A percentile compares a stretch with the other conserved stretches of the same genome.
phyloP scores from a whole-genome alignment of 179 eudicot genomes.

The Beta lomatogona region DNA sequence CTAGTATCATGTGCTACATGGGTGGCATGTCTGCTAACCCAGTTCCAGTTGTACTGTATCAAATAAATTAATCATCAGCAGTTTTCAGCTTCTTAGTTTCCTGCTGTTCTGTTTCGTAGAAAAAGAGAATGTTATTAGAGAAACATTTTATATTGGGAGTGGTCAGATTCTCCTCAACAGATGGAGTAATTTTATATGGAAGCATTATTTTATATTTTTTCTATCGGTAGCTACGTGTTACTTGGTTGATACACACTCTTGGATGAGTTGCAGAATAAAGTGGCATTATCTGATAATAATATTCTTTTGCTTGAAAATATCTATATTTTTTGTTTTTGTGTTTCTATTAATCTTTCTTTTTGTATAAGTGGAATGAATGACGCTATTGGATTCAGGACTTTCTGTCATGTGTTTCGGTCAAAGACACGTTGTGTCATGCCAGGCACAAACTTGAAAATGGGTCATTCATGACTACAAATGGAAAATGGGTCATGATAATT shows the following conservation, averaged over 20 bases:
- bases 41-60: constrained; percentile 6
- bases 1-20: constrained; percentile 39
- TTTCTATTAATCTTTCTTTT: neutral
- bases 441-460: too few relatives aligned
- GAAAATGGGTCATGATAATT: too few relatives aligned
- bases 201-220: neutral
- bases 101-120: neutral
- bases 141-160: neutral
- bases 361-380: neutral
- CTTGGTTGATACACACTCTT: neutral
- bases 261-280: neutral
- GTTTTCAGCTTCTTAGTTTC: neutral
- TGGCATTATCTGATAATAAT: neutral
- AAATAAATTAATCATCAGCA: neutral
- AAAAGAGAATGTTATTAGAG: neutral
- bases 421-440: too few relatives aligned
- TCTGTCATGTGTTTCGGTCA: too few relatives aligned
- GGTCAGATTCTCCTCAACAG: neutral
- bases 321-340: neutral
- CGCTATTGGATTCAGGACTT: too few relatives aligned
- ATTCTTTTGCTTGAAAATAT: too few relatives aligned
- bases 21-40: constrained; percentile 31
- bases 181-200: neutral
- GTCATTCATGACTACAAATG: too few relatives aligned
- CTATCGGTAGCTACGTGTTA: neutral